These are phyloP conservation scores for Choiromyces venosus DNA, from an alignment of 495 filamentous ascomycete genomes.

Conservation along the genomic window DNA sequence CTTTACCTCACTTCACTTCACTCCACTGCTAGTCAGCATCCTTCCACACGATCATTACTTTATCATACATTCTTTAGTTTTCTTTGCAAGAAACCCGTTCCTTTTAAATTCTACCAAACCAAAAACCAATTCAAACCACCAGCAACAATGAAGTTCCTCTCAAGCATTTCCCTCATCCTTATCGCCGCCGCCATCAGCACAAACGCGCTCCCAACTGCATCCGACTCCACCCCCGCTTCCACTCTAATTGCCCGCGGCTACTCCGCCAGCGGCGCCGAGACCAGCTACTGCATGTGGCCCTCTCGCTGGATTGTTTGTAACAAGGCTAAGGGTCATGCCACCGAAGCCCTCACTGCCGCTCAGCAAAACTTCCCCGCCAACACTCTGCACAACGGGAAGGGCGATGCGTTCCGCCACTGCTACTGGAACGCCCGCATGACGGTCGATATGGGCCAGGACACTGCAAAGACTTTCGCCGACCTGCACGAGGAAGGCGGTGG, in stretches of 20 bases:
- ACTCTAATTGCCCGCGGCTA: neutral
- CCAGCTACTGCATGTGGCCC: slow-evolving; percentile 8
- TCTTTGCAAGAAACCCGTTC: neutral
- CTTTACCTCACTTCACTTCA: neutral
- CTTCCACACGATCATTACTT: neutral
- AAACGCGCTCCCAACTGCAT: neutral
- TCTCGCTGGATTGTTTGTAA: neutral
- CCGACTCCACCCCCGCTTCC: neutral
- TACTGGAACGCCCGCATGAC: slow-evolving; percentile 24
- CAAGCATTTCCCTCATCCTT: neutral
- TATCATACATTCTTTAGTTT: neutral
- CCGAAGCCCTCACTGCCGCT: neutral
- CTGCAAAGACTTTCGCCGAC: slow-evolving; percentile 11
- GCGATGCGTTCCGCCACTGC: slow-evolving; percentile 22
- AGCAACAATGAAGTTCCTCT: neutral
- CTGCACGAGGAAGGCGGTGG: slow-evolving; percentile 7
- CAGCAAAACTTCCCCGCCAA: neutral
- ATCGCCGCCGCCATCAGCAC: neutral
- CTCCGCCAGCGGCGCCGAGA: slow-evolving; percentile 5
- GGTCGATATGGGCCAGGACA: slow-evolving; percentile 9
- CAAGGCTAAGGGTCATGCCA: slow-evolving; percentile 8
- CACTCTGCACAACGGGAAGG: slow-evolving; percentile 18
- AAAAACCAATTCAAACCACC: neutral
- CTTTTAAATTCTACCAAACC: neutral
- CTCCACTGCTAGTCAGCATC: neutral